These are phyloP conservation scores for Plasmopara halstedii DNA, from an alignment of 352 stramenopile species.

Conservation along the genomic window DNA sequence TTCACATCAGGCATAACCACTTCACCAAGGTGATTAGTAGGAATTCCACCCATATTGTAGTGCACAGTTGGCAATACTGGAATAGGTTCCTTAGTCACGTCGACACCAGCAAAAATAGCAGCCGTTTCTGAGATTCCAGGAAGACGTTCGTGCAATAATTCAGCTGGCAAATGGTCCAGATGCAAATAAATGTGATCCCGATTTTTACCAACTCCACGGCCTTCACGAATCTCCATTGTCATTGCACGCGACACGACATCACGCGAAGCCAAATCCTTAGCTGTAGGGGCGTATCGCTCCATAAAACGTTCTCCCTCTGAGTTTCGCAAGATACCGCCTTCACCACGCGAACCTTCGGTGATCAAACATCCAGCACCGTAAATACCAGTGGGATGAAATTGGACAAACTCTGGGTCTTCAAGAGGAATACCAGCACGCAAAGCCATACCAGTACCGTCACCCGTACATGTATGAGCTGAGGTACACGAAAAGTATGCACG, in stretches of 20 bases:
- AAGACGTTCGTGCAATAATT: constrained; percentile 90
- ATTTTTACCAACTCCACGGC: constrained; percentile 88
- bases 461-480: constrained; percentile 95
- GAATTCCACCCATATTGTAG: constrained; percentile 98
- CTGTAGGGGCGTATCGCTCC: constrained; percentile 93
- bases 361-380: constrained; percentile 97
- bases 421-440: constrained; percentile 89
- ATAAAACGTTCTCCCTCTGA: constrained; percentile 93
- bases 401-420: constrained; percentile 96
- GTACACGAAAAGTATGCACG: constrained; percentile 96
- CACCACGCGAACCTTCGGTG: constrained; percentile 93
- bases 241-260: constrained; percentile 95
- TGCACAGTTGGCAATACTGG: constrained; percentile 97
- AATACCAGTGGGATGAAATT: constrained; percentile 98
- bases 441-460: constrained; percentile 95
- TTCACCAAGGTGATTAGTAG: constrained; percentile 94
- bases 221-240: constrained; percentile 97
- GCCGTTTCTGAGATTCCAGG: constrained; percentile 95
- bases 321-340: constrained; percentile 95
- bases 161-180: constrained; percentile 93
- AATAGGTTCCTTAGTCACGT: constrained; percentile 97
- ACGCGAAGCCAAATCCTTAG: constrained; percentile 94
- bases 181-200: constrained; percentile 95
- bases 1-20: constrained; percentile 68
- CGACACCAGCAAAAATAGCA: constrained; percentile 96